phyloP scores from a whole-genome alignment of 2,329 filamentous ascomycete species.

The Sclerotinia subarctica region DNA sequence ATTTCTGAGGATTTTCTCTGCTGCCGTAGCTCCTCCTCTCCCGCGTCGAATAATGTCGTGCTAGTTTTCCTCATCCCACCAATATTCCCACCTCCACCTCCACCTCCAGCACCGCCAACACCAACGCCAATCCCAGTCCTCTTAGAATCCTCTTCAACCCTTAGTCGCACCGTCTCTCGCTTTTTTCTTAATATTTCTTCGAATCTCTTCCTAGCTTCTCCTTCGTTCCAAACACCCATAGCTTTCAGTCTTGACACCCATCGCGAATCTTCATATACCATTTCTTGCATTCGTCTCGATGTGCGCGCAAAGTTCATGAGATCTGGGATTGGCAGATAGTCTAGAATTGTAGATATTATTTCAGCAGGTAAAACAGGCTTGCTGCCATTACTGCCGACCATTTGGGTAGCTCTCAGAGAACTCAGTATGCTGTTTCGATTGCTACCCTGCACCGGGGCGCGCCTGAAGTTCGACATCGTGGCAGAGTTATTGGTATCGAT shows the following conservation, averaged over 20 bases:
- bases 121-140: conserved; percentile 36
- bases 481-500: background rate
- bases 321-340: conserved; percentile 82
- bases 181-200: conserved; percentile 66
- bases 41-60: conserved; percentile 72
- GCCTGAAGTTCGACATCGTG: conserved; percentile 47
- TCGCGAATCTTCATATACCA: conserved; percentile 97
- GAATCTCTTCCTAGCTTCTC: conserved; percentile 74
- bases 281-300: conserved; percentile 85
- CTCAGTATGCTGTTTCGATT: conserved; percentile 60
- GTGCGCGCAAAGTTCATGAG: conserved; percentile 81
- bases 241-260: conserved; percentile 84
- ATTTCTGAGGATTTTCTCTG: conserved; percentile 42
- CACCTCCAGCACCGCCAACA: conserved; percentile 26
- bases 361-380: conserved; percentile 83
- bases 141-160: conserved; percentile 39
- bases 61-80: conserved; percentile 40
- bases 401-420: conserved; percentile 75
- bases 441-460: conserved; percentile 32
- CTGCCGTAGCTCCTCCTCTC: conserved; percentile 60
- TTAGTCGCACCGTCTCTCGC: conserved; percentile 54
- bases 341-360: conserved; percentile 82
- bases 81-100: conserved; percentile 9
- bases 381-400: conserved; percentile 57
- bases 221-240: conserved; percentile 91